phyloP scores from a whole-genome alignment of 768 basidiomycete species.

The Austroboletus eburneus region DNA sequence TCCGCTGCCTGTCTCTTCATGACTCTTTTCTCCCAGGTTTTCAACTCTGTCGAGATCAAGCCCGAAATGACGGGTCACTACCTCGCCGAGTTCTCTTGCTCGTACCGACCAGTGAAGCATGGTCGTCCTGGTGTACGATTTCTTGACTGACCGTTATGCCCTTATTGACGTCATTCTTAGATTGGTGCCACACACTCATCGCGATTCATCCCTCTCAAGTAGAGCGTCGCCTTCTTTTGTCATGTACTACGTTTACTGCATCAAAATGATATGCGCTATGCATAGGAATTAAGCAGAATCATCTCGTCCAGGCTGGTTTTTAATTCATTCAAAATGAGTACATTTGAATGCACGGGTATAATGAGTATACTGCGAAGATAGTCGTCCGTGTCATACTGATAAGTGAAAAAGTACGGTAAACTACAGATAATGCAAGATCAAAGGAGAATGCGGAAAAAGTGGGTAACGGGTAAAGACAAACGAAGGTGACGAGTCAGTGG shows the following conservation, averaged over 20 bases:
- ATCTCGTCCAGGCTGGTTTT: constrained; percentile 8
- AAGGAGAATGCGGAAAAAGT: constrained; percentile 31
- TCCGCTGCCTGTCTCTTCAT: background rate
- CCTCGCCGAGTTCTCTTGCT: constrained; percentile 95
- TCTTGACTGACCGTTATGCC: background rate
- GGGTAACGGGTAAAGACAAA: constrained; percentile 16
- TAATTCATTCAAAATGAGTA: constrained; percentile 36
- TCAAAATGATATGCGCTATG: constrained; percentile 40
- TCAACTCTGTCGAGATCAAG: constrained; percentile 98
- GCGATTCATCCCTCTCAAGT: constrained; percentile 96
- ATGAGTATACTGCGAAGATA: constrained; percentile 54
- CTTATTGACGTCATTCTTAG: constrained; percentile 34
- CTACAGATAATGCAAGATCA: constrained; percentile 57
- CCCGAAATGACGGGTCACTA: constrained; percentile 99
- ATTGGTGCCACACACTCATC: constrained; percentile 91
- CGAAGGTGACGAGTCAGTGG: constrained; percentile 26
- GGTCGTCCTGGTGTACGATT: constrained; percentile 93
- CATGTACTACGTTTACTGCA: constrained; percentile 15
- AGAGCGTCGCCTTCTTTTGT: constrained; percentile 36
- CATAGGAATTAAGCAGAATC: constrained; percentile 14
- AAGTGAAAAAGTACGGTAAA: constrained; percentile 47
- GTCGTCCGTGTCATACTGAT: constrained; percentile 59
- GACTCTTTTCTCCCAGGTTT: constrained; percentile 47
- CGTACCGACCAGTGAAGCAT: constrained; percentile 99
- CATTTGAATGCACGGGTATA: constrained; percentile 49